Evolutionary conservation across 495 filamentous ascomycete genomes (phyloP), one percentile per base, ranked within the genome.

Genomic region (Immersiella caudata): DNA sequence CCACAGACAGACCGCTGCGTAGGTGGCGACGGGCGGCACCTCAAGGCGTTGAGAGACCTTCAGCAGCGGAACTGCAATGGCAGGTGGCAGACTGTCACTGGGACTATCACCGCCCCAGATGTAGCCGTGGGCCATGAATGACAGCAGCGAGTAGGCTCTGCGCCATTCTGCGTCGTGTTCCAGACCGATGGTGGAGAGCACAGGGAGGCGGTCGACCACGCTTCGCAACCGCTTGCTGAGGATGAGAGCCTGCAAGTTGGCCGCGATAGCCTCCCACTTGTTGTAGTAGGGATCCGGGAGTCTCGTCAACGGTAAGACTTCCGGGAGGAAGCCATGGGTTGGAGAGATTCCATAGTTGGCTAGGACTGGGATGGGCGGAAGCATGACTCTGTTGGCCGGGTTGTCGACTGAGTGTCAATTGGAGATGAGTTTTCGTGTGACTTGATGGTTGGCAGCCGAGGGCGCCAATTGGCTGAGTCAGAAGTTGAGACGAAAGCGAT

Each of bases 31-130:
- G 2, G 94, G 91, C 21, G 93, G 93, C 51, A 99, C 81, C 68
- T 97, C 93, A 22, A 99, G 88, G 65, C 90, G 86, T 27, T 86
- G 80, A 67, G 92, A 97, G 20, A 94, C 85, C 70, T 88, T 73
- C 26, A 95, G 84, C 70, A 96, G 86, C 5, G 95, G 95, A 27
- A 93, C 86, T 14, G 94, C 92, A 66, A 99, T 85, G 68, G 92
- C 81, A 20, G 92, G 88, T 54, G 95, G 95, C 62, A 99, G 86
- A 74, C 85, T 88, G 89, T 99, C 80, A 60, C 83, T 85, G 54
- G 96, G 94, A 70, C 81, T 86, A 68, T 94, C 87, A 76, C 93
- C 93, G 72, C 93, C 91, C 95, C 95, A 99, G 72, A 97, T 92
- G 79, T 97, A 98, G 66, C 88, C 90, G 80, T 98, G 94, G 26